These are phyloP conservation scores for Cercospora zeina DNA, from an alignment of 2,329 filamentous ascomycete species.

Conservation along the genomic window DNA sequence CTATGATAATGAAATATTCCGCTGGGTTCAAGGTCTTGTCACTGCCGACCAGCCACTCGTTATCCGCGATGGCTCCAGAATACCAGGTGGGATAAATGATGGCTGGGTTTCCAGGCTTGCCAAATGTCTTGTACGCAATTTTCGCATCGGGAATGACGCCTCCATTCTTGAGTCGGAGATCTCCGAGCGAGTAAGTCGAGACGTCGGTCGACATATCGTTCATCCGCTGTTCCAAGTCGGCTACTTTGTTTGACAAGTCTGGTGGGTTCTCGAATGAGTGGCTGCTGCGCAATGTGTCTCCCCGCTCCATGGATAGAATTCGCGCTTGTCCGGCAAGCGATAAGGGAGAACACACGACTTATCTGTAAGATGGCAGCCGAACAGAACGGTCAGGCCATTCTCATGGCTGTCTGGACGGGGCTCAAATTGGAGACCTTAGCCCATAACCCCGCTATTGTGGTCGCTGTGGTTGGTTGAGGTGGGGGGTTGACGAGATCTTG, in stretches of 20 bases:
- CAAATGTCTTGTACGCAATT: conserved; percentile 77
- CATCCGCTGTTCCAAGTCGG: conserved; percentile 7
- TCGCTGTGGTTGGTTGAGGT: conserved; percentile 5
- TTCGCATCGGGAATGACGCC: conserved; percentile 62
- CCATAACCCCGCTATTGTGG: conserved; percentile 11
- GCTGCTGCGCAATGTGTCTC: conserved; percentile 11
- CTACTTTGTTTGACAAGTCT: background rate
- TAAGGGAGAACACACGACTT: background rate
- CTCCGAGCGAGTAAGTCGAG: conserved; percentile 50
- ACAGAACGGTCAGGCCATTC: conserved; percentile 8
- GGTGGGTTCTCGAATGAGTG: conserved; percentile 10
- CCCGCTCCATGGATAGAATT: conserved; percentile 3
- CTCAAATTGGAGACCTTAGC: background rate
- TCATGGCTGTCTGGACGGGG: background rate
- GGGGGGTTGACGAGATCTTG: background rate
- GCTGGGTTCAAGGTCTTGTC: conserved; percentile 65
- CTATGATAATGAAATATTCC: conserved; percentile 68
- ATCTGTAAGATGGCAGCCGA: background rate
- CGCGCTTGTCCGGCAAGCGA: background rate
- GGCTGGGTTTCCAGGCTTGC: conserved; percentile 60
- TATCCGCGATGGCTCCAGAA: conserved; percentile 66
- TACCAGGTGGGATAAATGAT: conserved; percentile 80
- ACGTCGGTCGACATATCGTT: conserved; percentile 35
- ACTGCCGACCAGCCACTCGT: conserved; percentile 71
- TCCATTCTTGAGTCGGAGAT: conserved; percentile 61